Evolutionary conservation across 306 rosid species (phyloP).

Genomic region (Cucumis sativus): Cucumber_9930_V3 NC_026661.2:12303501-12304000

Average conservation of each 20-base stretch:
- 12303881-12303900: neutral
- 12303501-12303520: too few relatives aligned
- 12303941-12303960: slow-evolving; percentile 14
- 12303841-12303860: too few relatives aligned
- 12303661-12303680: slow-evolving; percentile 15
- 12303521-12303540: too few relatives aligned
- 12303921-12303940: slow-evolving; percentile 16
- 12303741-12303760: too few relatives aligned
- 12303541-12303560: too few relatives aligned
- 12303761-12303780: too few relatives aligned
- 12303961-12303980: slow-evolving; percentile 4
- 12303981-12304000: neutral
- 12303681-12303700: neutral
- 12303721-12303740: too few relatives aligned
- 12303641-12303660: slow-evolving; percentile 13
- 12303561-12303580: neutral
- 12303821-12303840: neutral
- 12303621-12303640: neutral
- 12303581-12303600: slow-evolving; percentile 7
- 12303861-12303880: too few relatives aligned
- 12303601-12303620: slow-evolving; percentile 9
- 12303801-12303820: neutral
- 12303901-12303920: slow-evolving; percentile 4
- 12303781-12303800: too few relatives aligned
- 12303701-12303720: neutral